Conservation (phyloP, 2,329 filamentous ascomycete genomes). For the Cytospora paraplurivora region DNA sequence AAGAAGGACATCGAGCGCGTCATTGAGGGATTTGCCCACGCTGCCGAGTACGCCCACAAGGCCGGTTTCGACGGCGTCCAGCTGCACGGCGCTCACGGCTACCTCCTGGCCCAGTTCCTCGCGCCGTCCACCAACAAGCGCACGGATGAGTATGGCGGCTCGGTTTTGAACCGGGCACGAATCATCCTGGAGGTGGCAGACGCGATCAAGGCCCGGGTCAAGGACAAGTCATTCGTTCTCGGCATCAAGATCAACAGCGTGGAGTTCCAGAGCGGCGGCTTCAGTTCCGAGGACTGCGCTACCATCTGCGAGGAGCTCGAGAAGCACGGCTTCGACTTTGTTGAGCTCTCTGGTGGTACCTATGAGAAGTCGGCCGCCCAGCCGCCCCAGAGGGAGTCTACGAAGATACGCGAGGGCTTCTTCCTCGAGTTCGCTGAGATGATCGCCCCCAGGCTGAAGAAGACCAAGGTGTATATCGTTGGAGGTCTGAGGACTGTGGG, state of each 20-base stretch:
- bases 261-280: slow-evolving; percentile 55
- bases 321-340: slow-evolving; percentile 54
- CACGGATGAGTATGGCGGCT: slow-evolving; percentile 44
- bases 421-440: slow-evolving; percentile 59
- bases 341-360: slow-evolving; percentile 61
- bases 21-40: slow-evolving; percentile 57
- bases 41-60: slow-evolving; percentile 58
- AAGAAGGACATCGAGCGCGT: slow-evolving; percentile 54
- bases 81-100: slow-evolving; percentile 53
- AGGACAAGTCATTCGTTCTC: slow-evolving; percentile 45
- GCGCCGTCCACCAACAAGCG: slow-evolving; percentile 41
- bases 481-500: slow-evolving; percentile 55
- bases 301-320: slow-evolving; percentile 52
- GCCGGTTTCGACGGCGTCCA: slow-evolving; percentile 55
- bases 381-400: slow-evolving; percentile 56
- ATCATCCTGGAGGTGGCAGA: slow-evolving; percentile 49
- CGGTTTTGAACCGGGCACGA: slow-evolving; percentile 48
- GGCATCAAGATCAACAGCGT: slow-evolving; percentile 63
- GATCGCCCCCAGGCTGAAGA: slow-evolving; percentile 47
- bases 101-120: slow-evolving; percentile 47
- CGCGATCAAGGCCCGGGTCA: slow-evolving; percentile 39
- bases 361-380: slow-evolving; percentile 55
- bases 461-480: slow-evolving; percentile 56
- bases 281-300: slow-evolving; percentile 52
- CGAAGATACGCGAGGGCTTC: slow-evolving; percentile 57